Evolutionary conservation across 495 filamentous ascomycete genomes (phyloP).

Genomic region (Rusavskia elegans): DNA sequence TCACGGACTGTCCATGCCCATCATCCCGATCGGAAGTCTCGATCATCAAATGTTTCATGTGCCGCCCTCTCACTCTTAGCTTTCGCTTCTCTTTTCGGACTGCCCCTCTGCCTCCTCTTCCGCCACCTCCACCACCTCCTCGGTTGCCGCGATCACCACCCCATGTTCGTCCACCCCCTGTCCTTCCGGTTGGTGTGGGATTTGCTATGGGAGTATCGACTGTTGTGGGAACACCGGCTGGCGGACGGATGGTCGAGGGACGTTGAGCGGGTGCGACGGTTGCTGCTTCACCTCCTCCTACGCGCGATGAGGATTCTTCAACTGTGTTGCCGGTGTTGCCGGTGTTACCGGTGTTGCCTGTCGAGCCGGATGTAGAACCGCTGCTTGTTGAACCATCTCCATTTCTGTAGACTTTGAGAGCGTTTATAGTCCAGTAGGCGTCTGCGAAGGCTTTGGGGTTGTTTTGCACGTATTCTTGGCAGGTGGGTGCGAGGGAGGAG

Average conservation of each 20-base stretch:
- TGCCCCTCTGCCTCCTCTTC: neutral
- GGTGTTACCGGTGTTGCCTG: neutral
- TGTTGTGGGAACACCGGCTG: neutral
- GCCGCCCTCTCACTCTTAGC: neutral
- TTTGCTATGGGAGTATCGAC: neutral
- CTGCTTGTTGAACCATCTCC: neutral
- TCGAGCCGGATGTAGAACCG: neutral
- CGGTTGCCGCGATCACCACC: neutral
- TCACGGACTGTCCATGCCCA: neutral
- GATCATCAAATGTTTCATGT: neutral
- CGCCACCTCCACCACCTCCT: neutral
- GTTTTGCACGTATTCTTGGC: slow-evolving; percentile 45
- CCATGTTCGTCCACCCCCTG: neutral
- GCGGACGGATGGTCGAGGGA: too few relatives aligned
- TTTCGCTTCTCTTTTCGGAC: too few relatives aligned
- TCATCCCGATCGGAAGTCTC: neutral
- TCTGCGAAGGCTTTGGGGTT: slow-evolving; percentile 43
- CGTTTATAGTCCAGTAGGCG: slow-evolving; percentile 52
- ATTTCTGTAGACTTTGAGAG: slow-evolving; percentile 40
- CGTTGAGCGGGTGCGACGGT: too few relatives aligned
- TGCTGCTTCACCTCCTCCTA: neutral
- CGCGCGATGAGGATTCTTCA: neutral
- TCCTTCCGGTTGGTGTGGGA: neutral
- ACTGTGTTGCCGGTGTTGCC: neutral
- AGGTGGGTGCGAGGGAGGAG: slow-evolving; percentile 30